Evolutionary conservation across 1,139 yeast species (phyloP).

Genomic region (Wickerhamomyces sp.): DNA sequence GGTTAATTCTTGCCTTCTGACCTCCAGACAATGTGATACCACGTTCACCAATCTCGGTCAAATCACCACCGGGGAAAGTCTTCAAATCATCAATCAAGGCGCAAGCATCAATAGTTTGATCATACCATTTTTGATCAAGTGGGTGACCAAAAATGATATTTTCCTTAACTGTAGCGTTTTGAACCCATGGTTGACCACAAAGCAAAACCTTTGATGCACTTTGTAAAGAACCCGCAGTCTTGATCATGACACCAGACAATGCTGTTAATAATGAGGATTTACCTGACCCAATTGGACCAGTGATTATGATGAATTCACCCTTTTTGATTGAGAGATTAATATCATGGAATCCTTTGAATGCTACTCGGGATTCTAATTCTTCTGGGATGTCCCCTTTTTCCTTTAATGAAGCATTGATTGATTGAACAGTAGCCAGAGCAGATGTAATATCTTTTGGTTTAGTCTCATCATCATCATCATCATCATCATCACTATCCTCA

Average conservation of each 20-base stretch:
- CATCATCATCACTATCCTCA: slow-evolving; percentile 28
- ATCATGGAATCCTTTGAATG: slow-evolving; percentile 36
- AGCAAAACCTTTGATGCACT: slow-evolving; percentile 35
- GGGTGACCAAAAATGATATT: slow-evolving; percentile 70
- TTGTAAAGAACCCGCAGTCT: slow-evolving; percentile 35
- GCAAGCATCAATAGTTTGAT: slow-evolving; percentile 56
- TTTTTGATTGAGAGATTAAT: slow-evolving; percentile 34
- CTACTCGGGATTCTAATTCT: slow-evolving; percentile 5
- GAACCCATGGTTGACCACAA: slow-evolving; percentile 73
- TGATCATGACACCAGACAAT: slow-evolving; percentile 45
- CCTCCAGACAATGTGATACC: slow-evolving; percentile 93
- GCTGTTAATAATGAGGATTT: slow-evolving; percentile 45
- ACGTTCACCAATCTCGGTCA: slow-evolving; percentile 86
- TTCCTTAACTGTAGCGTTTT: slow-evolving; percentile 72
- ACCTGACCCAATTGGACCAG: slow-evolving; percentile 49
- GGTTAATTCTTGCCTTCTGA: slow-evolving; percentile 70
- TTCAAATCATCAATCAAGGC: slow-evolving; percentile 65
- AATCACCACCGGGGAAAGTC: slow-evolving; percentile 74
- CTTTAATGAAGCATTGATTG: too few relatives aligned
- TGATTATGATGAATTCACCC: slow-evolving; percentile 41
- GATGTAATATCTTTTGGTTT: slow-evolving; percentile 4
- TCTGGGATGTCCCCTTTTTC: too few relatives aligned
- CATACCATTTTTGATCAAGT: slow-evolving; percentile 50
- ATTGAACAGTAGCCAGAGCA: too few relatives aligned
- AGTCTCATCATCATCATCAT: slow-evolving; percentile 15